Percentiles rank a stretch among this genome's conserved stretches.
Conservation (phyloP, 2,329 filamentous ascomycete species). For the Trematosphaeria pertusa region DNA sequence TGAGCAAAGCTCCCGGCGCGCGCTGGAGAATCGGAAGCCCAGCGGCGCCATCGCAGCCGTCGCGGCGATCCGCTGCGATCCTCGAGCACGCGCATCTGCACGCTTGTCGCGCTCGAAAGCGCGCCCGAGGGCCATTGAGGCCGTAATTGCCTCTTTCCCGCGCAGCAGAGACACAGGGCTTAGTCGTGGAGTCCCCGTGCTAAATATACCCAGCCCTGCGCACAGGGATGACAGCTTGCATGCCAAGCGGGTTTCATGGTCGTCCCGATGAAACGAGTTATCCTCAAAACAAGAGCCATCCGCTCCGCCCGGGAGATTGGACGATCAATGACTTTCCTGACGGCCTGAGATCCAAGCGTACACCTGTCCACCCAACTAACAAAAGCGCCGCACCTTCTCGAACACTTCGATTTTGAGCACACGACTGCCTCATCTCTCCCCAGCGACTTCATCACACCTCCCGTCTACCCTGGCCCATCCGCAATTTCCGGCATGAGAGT, state of each 20-base stretch:
- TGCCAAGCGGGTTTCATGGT: slow-evolving; percentile 45
- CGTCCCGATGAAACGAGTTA: slow-evolving; percentile 43
- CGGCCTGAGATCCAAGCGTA: slow-evolving; percentile 43
- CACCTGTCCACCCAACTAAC: slow-evolving; percentile 37
- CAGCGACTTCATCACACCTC: slow-evolving; percentile 31
- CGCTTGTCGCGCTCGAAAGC: slow-evolving; percentile 1
- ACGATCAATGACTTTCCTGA: slow-evolving; percentile 50
- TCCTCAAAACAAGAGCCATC: slow-evolving; percentile 49
- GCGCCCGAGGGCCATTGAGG: slow-evolving; percentile 6
- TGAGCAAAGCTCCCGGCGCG: slow-evolving; percentile 32
- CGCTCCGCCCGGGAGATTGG: slow-evolving; percentile 49
- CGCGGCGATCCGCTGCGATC: slow-evolving; percentile 34
- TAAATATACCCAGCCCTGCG: slow-evolving; percentile 42
- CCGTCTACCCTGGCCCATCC: slow-evolving; percentile 38
- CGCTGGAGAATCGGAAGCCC: slow-evolving; percentile 26
- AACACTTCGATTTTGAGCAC: slow-evolving; percentile 37
- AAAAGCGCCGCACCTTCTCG: slow-evolving; percentile 45
- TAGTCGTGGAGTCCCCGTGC: slow-evolving; percentile 29
- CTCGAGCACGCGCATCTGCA: neutral
- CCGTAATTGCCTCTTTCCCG: slow-evolving; percentile 5
- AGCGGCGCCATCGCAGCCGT: slow-evolving; percentile 36
- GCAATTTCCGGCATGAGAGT: slow-evolving; percentile 47
- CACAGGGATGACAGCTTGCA: slow-evolving; percentile 41
- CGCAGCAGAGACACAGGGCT: slow-evolving; percentile 20
- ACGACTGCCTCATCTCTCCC: slow-evolving; percentile 25